phyloP scores from a whole-genome alignment of 768 basidiomycete species.

The Naematelia aurantialba region DNA sequence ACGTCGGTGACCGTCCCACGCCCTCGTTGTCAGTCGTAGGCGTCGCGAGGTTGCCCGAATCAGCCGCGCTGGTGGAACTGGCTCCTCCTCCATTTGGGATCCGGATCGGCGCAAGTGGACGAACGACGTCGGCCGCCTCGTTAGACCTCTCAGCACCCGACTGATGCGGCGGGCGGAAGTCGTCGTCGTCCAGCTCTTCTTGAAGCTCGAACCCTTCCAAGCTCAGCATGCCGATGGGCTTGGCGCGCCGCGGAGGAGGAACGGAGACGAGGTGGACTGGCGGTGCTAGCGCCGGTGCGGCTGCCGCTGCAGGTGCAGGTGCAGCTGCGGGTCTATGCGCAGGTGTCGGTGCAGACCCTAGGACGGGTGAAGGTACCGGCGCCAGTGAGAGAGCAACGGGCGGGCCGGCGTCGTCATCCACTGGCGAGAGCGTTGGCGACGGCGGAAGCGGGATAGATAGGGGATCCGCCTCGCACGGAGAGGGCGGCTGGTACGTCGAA shows the following conservation, averaged over 20 bases:
- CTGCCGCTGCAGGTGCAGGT: neutral
- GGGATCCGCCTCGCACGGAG: slow-evolving; percentile 18
- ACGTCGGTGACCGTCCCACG: slow-evolving; percentile 1
- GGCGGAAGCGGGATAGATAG: slow-evolving; percentile 31
- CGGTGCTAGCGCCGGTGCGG: neutral
- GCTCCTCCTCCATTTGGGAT: slow-evolving; percentile 3
- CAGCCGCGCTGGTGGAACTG: neutral
- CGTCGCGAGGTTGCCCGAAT: slow-evolving; percentile 1
- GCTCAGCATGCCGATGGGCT: slow-evolving; percentile 25
- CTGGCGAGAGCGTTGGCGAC: slow-evolving; percentile 24
- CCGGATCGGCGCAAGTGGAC: slow-evolving; percentile 9
- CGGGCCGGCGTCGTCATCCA: neutral
- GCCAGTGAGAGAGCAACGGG: neutral
- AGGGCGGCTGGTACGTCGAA: neutral
- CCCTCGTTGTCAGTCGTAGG: slow-evolving; percentile 15
- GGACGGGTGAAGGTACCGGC: neutral
- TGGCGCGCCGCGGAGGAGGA: slow-evolving; percentile 5
- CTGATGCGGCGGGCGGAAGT: no score
- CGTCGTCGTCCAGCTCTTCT: slow-evolving; percentile 24
- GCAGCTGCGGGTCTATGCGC: neutral
- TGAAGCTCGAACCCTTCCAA: slow-evolving; percentile 34
- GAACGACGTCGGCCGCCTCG: no score
- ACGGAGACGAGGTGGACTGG: neutral
- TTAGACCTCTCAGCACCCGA: no score
- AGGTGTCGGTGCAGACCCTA: neutral